Evolutionary conservation across 2,329 filamentous ascomycete species (phyloP).

Genomic region (Chaetomiaceae sp.): DNA sequence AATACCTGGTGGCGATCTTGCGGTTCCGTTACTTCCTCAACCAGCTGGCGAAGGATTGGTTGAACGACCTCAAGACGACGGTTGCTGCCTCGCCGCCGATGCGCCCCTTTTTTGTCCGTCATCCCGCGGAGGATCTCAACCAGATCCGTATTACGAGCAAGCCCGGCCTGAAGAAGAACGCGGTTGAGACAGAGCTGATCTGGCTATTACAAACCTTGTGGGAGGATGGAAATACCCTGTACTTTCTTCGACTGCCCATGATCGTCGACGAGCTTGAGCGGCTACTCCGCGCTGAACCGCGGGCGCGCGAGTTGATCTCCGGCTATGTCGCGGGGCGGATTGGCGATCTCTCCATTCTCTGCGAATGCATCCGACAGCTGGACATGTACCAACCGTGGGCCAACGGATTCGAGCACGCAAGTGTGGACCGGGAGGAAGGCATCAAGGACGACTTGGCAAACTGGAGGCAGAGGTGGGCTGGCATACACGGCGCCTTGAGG

Average conservation of each 20-base stretch:
- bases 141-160: not conserved
- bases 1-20: slow-evolving; percentile 35
- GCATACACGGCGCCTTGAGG: not conserved
- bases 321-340: slow-evolving; percentile 31
- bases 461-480: slow-evolving; percentile 3
- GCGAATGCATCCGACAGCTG: slow-evolving; percentile 40
- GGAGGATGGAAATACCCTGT: slow-evolving; percentile 30
- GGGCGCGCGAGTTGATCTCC: slow-evolving; percentile 34
- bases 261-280: slow-evolving; percentile 45
- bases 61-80: slow-evolving; percentile 24
- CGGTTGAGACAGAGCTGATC: slow-evolving; percentile 29
- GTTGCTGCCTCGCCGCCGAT: slow-evolving; percentile 37
- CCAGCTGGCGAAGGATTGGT: slow-evolving; percentile 28
- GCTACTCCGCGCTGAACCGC: slow-evolving; percentile 33
- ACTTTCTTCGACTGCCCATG: slow-evolving; percentile 29
- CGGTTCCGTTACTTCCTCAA: slow-evolving; percentile 34
- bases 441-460: slow-evolving; percentile 27
- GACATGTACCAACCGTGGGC: slow-evolving; percentile 45
- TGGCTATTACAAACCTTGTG: slow-evolving; percentile 35
- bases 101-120: slow-evolving; percentile 21
- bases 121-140: not conserved
- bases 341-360: slow-evolving; percentile 40
- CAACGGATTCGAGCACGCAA: slow-evolving; percentile 30
- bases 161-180: slow-evolving; percentile 9
- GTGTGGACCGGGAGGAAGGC: slow-evolving; percentile 20